These are phyloP conservation scores for Aspergillus oerlinghausenensis DNA, from an alignment of 2,329 filamentous ascomycete genomes.

Conservation along the genomic window DNA sequence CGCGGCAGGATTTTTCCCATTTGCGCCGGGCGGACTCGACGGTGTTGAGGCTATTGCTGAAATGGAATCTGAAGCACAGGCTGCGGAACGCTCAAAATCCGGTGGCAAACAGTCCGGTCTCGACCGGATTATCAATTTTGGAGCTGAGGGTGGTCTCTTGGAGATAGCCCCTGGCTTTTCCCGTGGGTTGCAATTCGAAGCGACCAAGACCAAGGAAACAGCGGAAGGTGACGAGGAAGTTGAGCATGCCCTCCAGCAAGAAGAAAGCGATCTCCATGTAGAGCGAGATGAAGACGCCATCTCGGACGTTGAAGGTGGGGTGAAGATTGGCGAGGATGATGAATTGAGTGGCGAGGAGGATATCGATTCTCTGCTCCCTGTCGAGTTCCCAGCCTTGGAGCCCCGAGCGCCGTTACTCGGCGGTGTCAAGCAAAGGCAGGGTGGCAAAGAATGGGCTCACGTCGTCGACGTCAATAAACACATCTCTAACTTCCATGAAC, in stretches of 20 bases:
- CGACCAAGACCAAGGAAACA: conserved; percentile 54
- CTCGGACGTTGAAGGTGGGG: conserved; percentile 29
- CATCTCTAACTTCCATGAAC: conserved; percentile 86
- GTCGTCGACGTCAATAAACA: conserved; percentile 95
- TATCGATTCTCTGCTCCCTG: conserved; percentile 81
- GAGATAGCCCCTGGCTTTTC: conserved; percentile 76
- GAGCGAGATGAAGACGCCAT: conserved; percentile 48
- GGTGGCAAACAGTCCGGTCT: conserved; percentile 50
- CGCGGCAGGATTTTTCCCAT: conserved; percentile 89
- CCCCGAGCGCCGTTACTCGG: conserved; percentile 72
- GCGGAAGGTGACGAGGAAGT: conserved; percentile 65
- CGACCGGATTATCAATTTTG: conserved; percentile 82
- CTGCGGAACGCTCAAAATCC: conserved; percentile 44
- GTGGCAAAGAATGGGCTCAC: conserved; percentile 89
- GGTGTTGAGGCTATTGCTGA: conserved; percentile 80
- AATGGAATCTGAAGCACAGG: conserved; percentile 67
- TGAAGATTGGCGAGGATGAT: conserved; percentile 23
- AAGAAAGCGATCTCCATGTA: conserved; percentile 40
- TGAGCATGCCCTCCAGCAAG: conserved; percentile 55
- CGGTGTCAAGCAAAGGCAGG: conserved; percentile 62
- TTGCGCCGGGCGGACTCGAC: conserved; percentile 85
- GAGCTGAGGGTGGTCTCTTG: conserved; percentile 70
- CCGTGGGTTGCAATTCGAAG: conserved; percentile 69
- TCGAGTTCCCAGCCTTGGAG: conserved; percentile 89
- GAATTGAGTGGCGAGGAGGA: conserved; percentile 41